Evolutionary conservation across 306 rosid species (phyloP), one percentile per base, ranked within the genome.

Genomic region (Vigna trinervia): DNA sequence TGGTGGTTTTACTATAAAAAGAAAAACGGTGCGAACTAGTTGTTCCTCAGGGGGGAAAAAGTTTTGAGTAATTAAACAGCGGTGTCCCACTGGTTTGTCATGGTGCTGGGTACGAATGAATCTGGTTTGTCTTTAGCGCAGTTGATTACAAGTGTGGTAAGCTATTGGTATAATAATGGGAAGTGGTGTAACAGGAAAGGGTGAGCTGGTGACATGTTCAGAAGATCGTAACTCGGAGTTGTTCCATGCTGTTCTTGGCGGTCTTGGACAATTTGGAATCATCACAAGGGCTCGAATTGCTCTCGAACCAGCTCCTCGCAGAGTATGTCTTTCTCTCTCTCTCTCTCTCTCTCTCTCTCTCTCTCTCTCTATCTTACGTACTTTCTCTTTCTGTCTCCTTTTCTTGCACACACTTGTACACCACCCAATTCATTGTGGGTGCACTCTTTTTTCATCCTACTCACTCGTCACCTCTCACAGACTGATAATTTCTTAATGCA

Each of bases 201-300:
- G 99, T 12, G 92, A 92, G 85, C 19, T 86, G 62, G n/a, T 89
- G 86, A 88, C 92, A 34, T 95, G 99, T 84, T 95, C 99, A 5
- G 86, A 92, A 63, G 81, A 87, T 51, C 76, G 84, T 72, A 95
- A 95, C 83, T 7, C 93, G 39, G 96, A 91, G 70, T 86, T 90
- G 76, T 95, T 95, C 88, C 89, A 92, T 81, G 92, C 86, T 22
- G 99, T 91, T 71, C 93, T 95, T 11, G 99, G 99, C 19, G 99
- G 99, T 59, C 95, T 95, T n/a, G 99, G 97, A 58, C 99, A 95
- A 61, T 92, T 95, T 81, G 99, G 99, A 67, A 89, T 95, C 83
- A 95, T 95, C 74, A 92, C 97, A 11, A 87, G 99, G 80, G 97
- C 97, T 32, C 84, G 97, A 76, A 92, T 95, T 87, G 87, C 95